phyloP scores from a whole-genome alignment of 768 basidiomycete genomes.

The Amanita inopinata region DNA sequence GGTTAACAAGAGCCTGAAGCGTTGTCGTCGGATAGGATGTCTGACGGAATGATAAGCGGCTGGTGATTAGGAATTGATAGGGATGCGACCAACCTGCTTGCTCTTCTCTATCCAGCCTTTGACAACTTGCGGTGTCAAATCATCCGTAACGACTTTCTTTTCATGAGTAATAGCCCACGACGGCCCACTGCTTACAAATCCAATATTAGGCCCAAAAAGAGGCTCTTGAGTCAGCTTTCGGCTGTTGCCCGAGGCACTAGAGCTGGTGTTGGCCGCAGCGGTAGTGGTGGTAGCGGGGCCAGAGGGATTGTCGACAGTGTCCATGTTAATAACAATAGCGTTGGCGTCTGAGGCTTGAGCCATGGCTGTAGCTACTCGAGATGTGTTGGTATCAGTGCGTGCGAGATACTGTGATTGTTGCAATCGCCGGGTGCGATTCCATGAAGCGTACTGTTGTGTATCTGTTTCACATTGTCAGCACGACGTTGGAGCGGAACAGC shows the following conservation, averaged over 20 bases:
- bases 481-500: neutral
- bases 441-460: conserved; percentile 41
- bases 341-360: conserved; percentile 20
- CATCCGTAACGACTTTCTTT: conserved; percentile 55
- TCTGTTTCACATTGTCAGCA: too few species aligned
- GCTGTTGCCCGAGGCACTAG: conserved; percentile 25
- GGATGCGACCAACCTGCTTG: conserved; percentile 55
- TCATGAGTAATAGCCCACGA: conserved; percentile 59
- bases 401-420: conserved; percentile 44
- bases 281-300: conserved; percentile 13
- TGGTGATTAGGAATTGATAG: neutral
- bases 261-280: conserved; percentile 8
- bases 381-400: conserved; percentile 36
- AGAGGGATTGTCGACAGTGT: conserved; percentile 18
- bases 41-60: conserved; percentile 25
- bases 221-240: conserved; percentile 69
- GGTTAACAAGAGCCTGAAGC: conserved; percentile 87
- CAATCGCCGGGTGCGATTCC: conserved; percentile 49
- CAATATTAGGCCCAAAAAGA: conserved; percentile 88
- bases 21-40: conserved; percentile 82
- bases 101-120: conserved; percentile 78
- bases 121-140: conserved; percentile 75
- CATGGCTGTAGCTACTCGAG: conserved; percentile 40
- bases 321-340: conserved; percentile 10
- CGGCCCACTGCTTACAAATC: conserved; percentile 58